Evolutionary conservation across 1,284 basidiomycete species (phyloP), one percentile per base, ranked within the genome.

Genomic region (Irpex sp.): DNA sequence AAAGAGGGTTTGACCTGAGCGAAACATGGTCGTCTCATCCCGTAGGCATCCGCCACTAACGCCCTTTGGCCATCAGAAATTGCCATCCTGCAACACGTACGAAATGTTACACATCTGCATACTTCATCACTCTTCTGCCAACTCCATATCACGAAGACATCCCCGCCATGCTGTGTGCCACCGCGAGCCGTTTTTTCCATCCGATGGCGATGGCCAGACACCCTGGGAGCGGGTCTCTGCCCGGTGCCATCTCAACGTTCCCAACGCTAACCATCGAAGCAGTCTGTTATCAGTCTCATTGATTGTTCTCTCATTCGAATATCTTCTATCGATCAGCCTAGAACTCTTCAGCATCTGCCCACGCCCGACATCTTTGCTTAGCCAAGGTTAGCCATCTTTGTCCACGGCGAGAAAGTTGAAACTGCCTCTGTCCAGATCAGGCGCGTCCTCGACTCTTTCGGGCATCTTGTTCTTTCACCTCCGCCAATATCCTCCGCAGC

Each of bases 41-140:
- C 49, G 49, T 52, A 19, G 49, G 21, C 49, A 8, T 52, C 17
- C 17, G 21, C 21, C 49, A 52, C n/a, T 52, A 19, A 17, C 17
- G 17, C n/a, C 17, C 8, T 26, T 52, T 52, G 17, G 17, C 13
- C 56, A 64, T 64, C 63, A 64, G 63, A 64, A 64, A 59, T 56
- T 61, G 59, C 59, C 60, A 64, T 62, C 60, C 63, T 64, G 59
- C 55, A 58, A 64, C 63, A 64, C 47, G 59, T 64, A 48, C 62
- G 58, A 63, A 52, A 13, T 34, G 54, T 31, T 38, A 48, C 62
- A 52, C 49, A 59, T 40, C 61, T 52, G 44, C 47, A 52, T 61
- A 52, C 52, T 40, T 44, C 63, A 61, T 64, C 63, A 61, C 13
- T 17, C 37, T 59, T 59, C 37, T 64, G 48, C 59, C 59, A 57